Evolutionary conservation across 2,329 filamentous ascomycete species (phyloP).

Genomic region (Delphinella strobiligena): DNA sequence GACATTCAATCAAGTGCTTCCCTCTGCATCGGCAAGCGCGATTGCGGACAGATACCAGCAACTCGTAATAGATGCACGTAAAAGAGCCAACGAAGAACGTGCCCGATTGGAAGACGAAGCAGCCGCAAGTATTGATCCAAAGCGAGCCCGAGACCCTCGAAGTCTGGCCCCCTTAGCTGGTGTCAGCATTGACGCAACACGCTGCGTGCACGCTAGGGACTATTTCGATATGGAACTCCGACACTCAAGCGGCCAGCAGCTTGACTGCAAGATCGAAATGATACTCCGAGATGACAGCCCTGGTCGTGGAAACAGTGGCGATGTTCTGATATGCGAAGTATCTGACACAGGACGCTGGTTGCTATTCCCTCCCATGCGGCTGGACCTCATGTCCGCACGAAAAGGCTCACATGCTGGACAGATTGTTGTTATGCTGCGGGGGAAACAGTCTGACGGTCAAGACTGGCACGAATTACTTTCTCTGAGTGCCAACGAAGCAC

Average conservation of each 20-base stretch:
- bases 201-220: conserved; percentile 82
- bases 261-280: conserved; percentile 82
- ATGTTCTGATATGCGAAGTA: conserved; percentile 88
- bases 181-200: conserved; percentile 59
- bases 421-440: conserved; percentile 78
- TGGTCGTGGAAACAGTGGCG: conserved; percentile 57
- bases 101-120: conserved; percentile 74
- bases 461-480: conserved; percentile 79
- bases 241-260: conserved; percentile 80
- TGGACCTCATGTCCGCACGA: conserved; percentile 64
- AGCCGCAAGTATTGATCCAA: conserved; percentile 70
- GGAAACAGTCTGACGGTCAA: conserved; percentile 44
- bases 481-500: conserved; percentile 63
- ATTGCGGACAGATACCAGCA: conserved; percentile 54
- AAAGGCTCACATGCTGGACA: conserved; percentile 60
- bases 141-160: conserved; percentile 64
- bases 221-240: conserved; percentile 73
- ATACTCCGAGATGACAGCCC: conserved; percentile 69
- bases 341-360: conserved; percentile 68
- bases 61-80: conserved; percentile 65
- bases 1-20: conserved; percentile 46
- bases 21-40: conserved; percentile 44
- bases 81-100: conserved; percentile 59
- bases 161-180: conserved; percentile 61
- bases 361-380: conserved; percentile 78